Percentiles rank a stretch among this genome's conserved stretches.
These are phyloP conservation scores for Prillingera fragicola DNA, from an alignment of 1,284 basidiomycete genomes.

Conservation along the genomic window DNA sequence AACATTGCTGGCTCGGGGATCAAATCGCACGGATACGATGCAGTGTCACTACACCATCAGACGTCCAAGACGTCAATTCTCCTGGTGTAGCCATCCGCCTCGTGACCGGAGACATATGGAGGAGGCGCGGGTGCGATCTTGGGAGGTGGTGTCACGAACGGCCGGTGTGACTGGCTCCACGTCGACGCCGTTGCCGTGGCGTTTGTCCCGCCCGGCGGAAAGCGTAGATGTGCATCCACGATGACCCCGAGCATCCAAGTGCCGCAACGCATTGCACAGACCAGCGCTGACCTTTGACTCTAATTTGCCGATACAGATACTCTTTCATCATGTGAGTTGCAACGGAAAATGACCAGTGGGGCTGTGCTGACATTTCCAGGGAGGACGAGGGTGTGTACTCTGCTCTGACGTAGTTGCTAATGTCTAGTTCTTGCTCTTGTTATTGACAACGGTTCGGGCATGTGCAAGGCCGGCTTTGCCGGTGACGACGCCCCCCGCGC, in stretches of 20 bases:
- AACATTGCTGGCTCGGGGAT: too few relatives aligned
- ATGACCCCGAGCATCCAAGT: neutral
- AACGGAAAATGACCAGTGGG: neutral
- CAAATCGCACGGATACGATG: too few relatives aligned
- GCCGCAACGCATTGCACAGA: neutral
- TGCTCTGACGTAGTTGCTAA: neutral
- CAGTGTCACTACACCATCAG: too few relatives aligned
- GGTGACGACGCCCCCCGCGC: conserved; percentile 73
- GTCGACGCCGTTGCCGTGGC: neutral
- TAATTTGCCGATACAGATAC: too few relatives aligned
- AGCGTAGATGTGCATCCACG: too few relatives aligned
- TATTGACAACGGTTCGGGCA: conserved; percentile 81
- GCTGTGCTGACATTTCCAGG: conserved; percentile 22
- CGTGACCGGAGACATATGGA: too few relatives aligned
- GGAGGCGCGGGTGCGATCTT: neutral
- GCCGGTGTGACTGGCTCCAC: neutral
- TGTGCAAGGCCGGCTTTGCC: conserved; percentile 86
- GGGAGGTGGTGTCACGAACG: neutral
- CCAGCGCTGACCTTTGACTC: conserved; percentile 1
- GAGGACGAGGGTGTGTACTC: conserved; percentile 42
- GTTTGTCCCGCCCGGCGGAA: too few relatives aligned
- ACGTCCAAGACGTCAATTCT: too few relatives aligned
- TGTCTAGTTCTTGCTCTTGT: conserved; percentile 48
- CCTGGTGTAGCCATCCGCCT: too few relatives aligned
- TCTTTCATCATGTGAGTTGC: conserved; percentile 8